Base-by-base conservation (phyloP, 305 asterid species). In the Nicotiana rustica region DNA sequence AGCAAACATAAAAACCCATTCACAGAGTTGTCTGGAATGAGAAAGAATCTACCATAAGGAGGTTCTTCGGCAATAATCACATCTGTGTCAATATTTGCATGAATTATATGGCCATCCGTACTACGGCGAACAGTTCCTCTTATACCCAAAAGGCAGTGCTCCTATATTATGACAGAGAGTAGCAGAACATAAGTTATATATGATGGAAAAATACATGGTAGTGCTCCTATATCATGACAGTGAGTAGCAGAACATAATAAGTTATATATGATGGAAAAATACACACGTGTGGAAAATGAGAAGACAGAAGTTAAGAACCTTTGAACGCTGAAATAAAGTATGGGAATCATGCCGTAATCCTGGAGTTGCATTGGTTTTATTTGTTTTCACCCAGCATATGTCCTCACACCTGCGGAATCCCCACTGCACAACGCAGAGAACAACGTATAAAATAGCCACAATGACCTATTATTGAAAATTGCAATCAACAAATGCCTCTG, bases 341-440 rank as follows among this genome's bases (percentile, higher is more conserved):
- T 91, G 99, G 84, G 98, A 93, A 89, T 97, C 99, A 86, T 97
- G 99, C 67, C 99, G 98, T 87, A 92, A 81, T 82, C 98, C 99
- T 59, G 98, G 98, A 85, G 97, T 90, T 82, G 98, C 99, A 90
- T 86, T 97, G 67, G 91, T 89, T 88, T 97, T 97, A 88, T 97
- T 97, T 36, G 97, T 93, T 90, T 97, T 97, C 89, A 97, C 99
- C 99, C 99, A 97, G 89, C 99, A 97, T 89, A 97, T 95, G 87
- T 97, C 99, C 90, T 97, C 99, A 91, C 99, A 97, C 89, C 99
- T 92, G 81, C 99, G 97, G 86, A 97, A 97, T 86, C 99, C 99
- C 99, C 99, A 97, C 99, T 96, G 85, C 83, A 86, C 7, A 77
- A 82, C 88, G 76, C 29, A 70, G 66, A 77, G 49, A 60, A 82